Percentiles rank a stretch among this genome's conserved stretches.
Evolutionary conservation across 768 basidiomycete species (phyloP).

Genomic region (Trametes gibbosa): DNA sequence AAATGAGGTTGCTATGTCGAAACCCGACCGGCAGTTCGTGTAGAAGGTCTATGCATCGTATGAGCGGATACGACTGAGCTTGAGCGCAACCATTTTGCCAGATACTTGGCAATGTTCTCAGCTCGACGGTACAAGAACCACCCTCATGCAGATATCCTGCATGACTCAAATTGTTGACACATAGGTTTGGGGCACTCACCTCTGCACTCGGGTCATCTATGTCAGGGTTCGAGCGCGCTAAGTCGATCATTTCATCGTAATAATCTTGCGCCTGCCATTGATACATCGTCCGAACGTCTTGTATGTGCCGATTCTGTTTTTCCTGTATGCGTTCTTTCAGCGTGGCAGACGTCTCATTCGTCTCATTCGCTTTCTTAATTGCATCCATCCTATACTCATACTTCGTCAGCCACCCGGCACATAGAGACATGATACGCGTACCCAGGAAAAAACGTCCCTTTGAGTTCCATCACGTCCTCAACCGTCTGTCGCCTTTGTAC

Average conservation of each 20-base stretch:
- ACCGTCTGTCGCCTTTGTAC: slow-evolving; percentile 20
- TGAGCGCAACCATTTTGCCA: not conserved
- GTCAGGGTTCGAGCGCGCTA: slow-evolving; percentile 18
- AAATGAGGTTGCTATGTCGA: not conserved
- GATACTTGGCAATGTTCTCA: too few relatives aligned
- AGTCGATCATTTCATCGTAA: slow-evolving; percentile 18
- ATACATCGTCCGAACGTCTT: slow-evolving; percentile 22
- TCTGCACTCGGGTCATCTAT: slow-evolving; percentile 7
- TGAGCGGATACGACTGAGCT: not conserved
- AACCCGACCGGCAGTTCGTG: not conserved
- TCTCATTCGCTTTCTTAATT: slow-evolving; percentile 17
- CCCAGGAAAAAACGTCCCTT: slow-evolving; percentile 28
- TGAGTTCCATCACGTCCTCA: slow-evolving; percentile 25
- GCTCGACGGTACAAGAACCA: too few relatives aligned
- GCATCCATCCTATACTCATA: slow-evolving; percentile 20
- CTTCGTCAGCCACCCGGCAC: too few relatives aligned
- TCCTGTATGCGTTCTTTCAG: slow-evolving; percentile 18
- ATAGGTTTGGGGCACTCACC: slow-evolving; percentile 7
- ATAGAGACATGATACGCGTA: slow-evolving; percentile 2
- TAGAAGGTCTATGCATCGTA: slow-evolving; percentile 12
- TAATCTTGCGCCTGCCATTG: slow-evolving; percentile 26
- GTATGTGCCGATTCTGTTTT: slow-evolving; percentile 15
- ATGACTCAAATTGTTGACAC: too few relatives aligned
- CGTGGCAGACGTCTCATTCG: slow-evolving; percentile 13
- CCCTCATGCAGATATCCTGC: too few relatives aligned